phyloP scores from a whole-genome alignment of 164 flowering plant species.

The Euptelea pleiosperma region DNA sequence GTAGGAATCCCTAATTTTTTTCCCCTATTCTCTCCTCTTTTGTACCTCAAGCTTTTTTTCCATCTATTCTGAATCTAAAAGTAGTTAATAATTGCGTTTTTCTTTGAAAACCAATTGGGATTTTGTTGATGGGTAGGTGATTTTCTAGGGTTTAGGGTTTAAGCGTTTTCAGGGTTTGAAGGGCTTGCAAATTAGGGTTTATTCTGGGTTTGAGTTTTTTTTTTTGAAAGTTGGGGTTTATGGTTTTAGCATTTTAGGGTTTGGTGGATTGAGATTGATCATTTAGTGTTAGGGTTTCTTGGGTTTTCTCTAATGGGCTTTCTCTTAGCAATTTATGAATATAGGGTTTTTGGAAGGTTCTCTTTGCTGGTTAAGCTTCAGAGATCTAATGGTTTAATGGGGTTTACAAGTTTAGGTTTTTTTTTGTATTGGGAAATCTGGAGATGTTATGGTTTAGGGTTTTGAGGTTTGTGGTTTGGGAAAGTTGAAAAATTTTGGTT shows the following conservation, averaged over 20 bases:
- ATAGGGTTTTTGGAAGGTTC: not conserved
- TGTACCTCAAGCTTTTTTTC: too few species aligned
- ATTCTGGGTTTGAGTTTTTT: not conserved
- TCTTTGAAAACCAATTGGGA: too few species aligned
- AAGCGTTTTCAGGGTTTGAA: not conserved
- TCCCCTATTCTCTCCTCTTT: too few species aligned
- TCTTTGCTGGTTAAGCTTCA: not conserved
- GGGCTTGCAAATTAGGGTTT: slow-evolving; percentile 1
- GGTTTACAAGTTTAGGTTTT: not conserved
- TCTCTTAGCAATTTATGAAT: not conserved
- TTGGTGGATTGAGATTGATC: not conserved
- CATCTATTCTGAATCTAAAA: too few species aligned
- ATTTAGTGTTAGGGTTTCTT: not conserved
- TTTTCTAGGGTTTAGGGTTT: slow-evolving; percentile 2
- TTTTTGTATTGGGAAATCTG: not conserved
- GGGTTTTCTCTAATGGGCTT: not conserved
- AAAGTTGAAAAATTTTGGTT: too few species aligned
- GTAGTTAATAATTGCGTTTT: too few species aligned
- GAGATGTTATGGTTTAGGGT: not conserved
- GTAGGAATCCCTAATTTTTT: too few species aligned
- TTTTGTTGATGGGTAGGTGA: too few species aligned
- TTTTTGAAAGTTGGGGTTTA: not conserved
- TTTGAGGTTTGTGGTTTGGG: too few species aligned
- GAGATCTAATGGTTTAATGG: not conserved
- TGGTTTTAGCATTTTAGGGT: slow-evolving; percentile 5